Evolutionary conservation across 306 rosid species (phyloP), one percentile per base, ranked within the genome.

Genomic region (Trifolium dubium): DNA sequence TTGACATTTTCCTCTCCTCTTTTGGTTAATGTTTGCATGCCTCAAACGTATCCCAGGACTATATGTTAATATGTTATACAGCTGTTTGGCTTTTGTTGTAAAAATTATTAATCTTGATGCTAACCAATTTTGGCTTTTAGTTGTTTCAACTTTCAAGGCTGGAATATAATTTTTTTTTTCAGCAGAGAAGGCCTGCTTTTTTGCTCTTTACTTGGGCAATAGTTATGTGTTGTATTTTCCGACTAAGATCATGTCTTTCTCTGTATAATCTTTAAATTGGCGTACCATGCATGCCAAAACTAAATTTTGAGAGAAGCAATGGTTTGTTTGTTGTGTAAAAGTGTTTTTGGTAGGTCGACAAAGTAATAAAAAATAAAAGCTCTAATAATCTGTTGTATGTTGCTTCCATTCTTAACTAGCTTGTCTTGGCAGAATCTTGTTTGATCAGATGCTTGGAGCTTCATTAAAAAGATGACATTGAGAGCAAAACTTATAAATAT

Each of bases 401-500:
- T n/a, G n/a, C n/a, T n/a, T n/a, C n/a, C n/a, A n/a, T n/a, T n/a
- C n/a, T n/a, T n/a, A n/a, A n/a, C n/a, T n/a, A n/a, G n/a, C n/a
- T n/a, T n/a, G n/a, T n/a, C n/a, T n/a, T n/a, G 67, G 29, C 47
- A 34, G 15, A 39, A 43, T 43, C 70, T 41, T 41, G 70, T 41
- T 19, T 19, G 53, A 18, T 18, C 39, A 23, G 15, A 23, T 41
- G 19, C 54, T 18, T 40, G 15, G 15, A 4, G 34, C 17, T 40
- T 39, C 69, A 64, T 11, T 64, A 17, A 37, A 10, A 60, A 37
- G 69, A 64, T 65, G 35, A 5, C 54, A 41, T 9, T 54, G 60
- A 9, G 2, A 54, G 29, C 31, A 54, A 54, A 50, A 23, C 60
- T 2, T 18, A 18, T 19, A 9, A 9, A 19, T 18, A 19, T 54